Percentiles rank a stretch among this genome's conserved stretches.
phyloP scores from a whole-genome alignment of 73 alveolate genomes.

The Blepharisma japonicum region DNA sequence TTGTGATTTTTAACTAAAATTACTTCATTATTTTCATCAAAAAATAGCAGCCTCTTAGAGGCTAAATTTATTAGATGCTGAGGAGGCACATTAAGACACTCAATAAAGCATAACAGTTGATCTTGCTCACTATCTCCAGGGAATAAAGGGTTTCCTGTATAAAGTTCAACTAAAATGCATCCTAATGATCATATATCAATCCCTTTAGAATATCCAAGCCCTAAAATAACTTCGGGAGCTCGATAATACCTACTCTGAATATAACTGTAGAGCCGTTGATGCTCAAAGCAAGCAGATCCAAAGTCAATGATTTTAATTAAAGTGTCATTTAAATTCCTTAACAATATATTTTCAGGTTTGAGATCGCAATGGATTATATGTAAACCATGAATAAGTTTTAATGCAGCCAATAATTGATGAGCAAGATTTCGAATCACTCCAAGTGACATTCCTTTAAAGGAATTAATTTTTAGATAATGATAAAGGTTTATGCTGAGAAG shows the following conservation, averaged over 20 bases:
- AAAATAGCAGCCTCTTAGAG: slow-evolving; percentile 50
- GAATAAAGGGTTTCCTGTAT: slow-evolving; percentile 80
- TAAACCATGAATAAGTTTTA: slow-evolving; percentile 45
- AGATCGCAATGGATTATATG: slow-evolving; percentile 81
- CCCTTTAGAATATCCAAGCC: slow-evolving; percentile 83
- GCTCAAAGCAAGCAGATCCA: slow-evolving; percentile 75
- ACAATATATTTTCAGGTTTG: slow-evolving; percentile 83
- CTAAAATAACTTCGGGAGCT: slow-evolving; percentile 97
- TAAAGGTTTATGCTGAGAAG: slow-evolving; percentile 71
- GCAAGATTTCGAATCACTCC: slow-evolving; percentile 67
- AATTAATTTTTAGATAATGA: slow-evolving; percentile 61
- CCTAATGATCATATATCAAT: slow-evolving; percentile 97
- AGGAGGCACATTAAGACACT: slow-evolving; percentile 79
- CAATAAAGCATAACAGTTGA: slow-evolving; percentile 72
- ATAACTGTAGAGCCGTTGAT: slow-evolving; percentile 68
- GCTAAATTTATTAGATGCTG: slow-evolving; percentile 55
- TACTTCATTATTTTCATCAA: slow-evolving; percentile 32
- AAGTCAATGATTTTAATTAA: slow-evolving; percentile 78
- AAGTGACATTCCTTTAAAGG: slow-evolving; percentile 65
- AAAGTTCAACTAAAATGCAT: slow-evolving; percentile 87
- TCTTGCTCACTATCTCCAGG: slow-evolving; percentile 89
- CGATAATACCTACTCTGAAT: slow-evolving; percentile 91
- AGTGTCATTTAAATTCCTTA: slow-evolving; percentile 51
- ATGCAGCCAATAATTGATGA: slow-evolving; percentile 56
- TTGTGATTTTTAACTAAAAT: not conserved